Conservation (phyloP, 1,139 yeast species). For the Pichia sp. region DNA sequence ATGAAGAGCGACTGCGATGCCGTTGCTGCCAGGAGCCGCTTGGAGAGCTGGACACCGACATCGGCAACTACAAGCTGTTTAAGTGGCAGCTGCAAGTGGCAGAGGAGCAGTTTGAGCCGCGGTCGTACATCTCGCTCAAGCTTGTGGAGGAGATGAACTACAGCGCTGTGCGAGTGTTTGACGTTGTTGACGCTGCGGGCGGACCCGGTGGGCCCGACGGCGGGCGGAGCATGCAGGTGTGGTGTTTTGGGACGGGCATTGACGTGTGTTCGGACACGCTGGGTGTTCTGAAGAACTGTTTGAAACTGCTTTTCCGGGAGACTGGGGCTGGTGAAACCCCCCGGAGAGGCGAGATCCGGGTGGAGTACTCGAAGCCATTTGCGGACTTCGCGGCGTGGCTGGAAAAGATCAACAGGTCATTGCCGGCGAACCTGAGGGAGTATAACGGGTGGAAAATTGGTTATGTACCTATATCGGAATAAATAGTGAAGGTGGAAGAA, state of each 20-base stretch:
- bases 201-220: too few species aligned
- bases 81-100: slow-evolving; percentile 58
- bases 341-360: slow-evolving; percentile 21
- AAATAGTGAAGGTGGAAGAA: neutral
- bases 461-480: slow-evolving; percentile 26
- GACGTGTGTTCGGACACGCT: slow-evolving; percentile 27
- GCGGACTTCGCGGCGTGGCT: slow-evolving; percentile 31
- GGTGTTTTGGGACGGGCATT: slow-evolving; percentile 58
- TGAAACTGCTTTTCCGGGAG: slow-evolving; percentile 38
- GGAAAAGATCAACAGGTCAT: slow-evolving; percentile 23
- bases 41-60: slow-evolving; percentile 27
- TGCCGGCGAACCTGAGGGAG: slow-evolving; percentile 33
- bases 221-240: slow-evolving; percentile 34
- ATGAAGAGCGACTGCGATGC: slow-evolving; percentile 12
- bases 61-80: slow-evolving; percentile 39
- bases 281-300: slow-evolving; percentile 29
- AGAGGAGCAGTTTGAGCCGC: slow-evolving; percentile 22
- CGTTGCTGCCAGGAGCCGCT: slow-evolving; percentile 18
- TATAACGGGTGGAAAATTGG: slow-evolving; percentile 29
- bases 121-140: slow-evolving; percentile 23
- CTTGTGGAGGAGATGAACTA: slow-evolving; percentile 30
- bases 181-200: slow-evolving; percentile 17
- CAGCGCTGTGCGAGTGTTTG: slow-evolving; percentile 29
- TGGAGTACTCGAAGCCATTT: slow-evolving; percentile 27
- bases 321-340: slow-evolving; percentile 11